Evolutionary conservation across 257 asterid species (phyloP).

Genomic region (Capsicum pubescens): DNA sequence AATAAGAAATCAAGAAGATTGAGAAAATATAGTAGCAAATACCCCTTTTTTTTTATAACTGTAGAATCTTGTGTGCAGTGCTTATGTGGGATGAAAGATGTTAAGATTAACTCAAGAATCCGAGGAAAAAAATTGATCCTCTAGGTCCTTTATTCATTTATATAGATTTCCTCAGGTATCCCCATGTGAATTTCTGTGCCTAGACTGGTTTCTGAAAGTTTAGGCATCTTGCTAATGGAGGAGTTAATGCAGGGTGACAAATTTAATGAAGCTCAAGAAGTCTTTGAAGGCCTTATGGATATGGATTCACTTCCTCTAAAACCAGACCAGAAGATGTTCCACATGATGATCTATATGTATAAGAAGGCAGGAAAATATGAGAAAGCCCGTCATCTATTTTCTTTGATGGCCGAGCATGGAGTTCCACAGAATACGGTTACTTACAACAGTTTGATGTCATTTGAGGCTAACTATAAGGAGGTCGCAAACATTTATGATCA

Average conservation of each 20-base stretch:
- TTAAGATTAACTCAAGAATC: neutral
- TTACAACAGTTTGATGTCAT: constrained; percentile 95
- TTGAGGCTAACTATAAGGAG: constrained; percentile 87
- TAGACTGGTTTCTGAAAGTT: neutral
- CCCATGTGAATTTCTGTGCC: neutral
- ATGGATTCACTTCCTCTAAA: constrained; percentile 69
- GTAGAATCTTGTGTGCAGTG: neutral
- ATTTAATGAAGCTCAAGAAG: constrained; percentile 86
- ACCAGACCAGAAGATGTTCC: constrained; percentile 97
- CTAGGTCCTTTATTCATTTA: constrained; percentile 15
- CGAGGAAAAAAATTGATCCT: neutral
- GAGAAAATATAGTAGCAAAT: neutral
- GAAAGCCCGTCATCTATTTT: constrained; percentile 85
- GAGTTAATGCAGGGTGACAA: constrained; percentile 70
- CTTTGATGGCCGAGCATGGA: constrained; percentile 76
- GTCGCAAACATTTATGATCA: constrained; percentile 89
- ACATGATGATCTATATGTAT: constrained; percentile 97
- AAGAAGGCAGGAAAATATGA: constrained; percentile 75
- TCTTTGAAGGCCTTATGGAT: constrained; percentile 71
- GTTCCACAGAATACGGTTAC: constrained; percentile 75
- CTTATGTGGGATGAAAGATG: neutral
- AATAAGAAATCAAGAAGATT: constrained; percentile 20
- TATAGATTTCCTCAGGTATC: neutral
- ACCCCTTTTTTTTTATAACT: neutral
- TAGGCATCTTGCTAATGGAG: constrained; percentile 24